Evolutionary conservation across 1,284 basidiomycete species (phyloP).

Genomic region (Ceratobasidium sp.): DNA sequence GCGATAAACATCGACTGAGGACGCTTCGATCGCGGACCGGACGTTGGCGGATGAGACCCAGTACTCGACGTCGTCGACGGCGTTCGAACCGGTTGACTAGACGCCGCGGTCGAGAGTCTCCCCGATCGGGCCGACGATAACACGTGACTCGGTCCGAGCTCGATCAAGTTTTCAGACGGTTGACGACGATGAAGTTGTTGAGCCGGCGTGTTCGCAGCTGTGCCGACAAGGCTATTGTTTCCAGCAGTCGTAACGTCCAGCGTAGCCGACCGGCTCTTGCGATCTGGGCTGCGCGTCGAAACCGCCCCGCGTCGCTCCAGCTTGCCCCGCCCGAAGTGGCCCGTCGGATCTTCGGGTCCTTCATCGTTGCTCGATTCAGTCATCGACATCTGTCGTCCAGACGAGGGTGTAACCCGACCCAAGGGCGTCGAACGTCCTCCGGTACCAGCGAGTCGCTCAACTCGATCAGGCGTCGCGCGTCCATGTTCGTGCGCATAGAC

Average conservation of each 20-base stretch:
- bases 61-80: constrained; percentile 43
- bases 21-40: constrained; percentile 60
- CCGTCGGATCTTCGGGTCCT: constrained; percentile 59
- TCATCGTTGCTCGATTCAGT: constrained; percentile 55
- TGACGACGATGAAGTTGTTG: constrained; percentile 26
- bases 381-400: constrained; percentile 32
- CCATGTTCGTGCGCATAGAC: constrained; percentile 29
- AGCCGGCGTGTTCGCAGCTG: constrained; percentile 12
- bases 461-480: constrained; percentile 2
- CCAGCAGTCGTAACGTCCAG: constrained; percentile 16
- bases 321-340: constrained; percentile 51
- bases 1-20: constrained; percentile 77
- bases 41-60: constrained; percentile 37
- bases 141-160: constrained; percentile 36
- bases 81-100: constrained; percentile 9
- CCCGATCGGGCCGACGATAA: constrained; percentile 14
- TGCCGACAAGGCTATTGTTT: not conserved
- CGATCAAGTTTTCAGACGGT: constrained; percentile 41
- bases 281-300: constrained; percentile 28
- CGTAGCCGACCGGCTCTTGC: constrained; percentile 34
- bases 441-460: not conserved
- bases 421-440: constrained; percentile 21
- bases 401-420: constrained; percentile 28
- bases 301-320: constrained; percentile 42
- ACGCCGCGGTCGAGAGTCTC: not conserved